Percentiles rank a stretch among this genome's conserved stretches.
phyloP scores from a whole-genome alignment of 139 green algal species.

The Coccomyxa sp. region DNA sequence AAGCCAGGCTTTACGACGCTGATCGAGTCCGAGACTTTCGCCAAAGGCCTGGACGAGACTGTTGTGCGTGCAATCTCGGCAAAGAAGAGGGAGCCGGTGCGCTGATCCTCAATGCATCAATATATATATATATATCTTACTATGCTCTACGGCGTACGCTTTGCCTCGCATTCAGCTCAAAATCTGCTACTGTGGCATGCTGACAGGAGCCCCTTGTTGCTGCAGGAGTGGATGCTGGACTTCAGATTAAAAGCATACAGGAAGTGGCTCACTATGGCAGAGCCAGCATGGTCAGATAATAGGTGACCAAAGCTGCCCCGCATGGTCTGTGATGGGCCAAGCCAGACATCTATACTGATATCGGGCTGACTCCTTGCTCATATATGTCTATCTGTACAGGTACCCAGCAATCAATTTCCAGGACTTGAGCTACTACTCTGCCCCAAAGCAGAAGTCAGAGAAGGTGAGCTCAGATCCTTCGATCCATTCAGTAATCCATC shows the following conservation, averaged over 20 bases:
- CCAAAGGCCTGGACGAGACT: slow-evolving; percentile 88
- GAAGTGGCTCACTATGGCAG: slow-evolving; percentile 95
- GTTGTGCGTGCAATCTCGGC: slow-evolving; percentile 91
- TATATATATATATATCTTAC: no score
- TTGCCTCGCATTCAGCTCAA: no score
- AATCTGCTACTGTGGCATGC: no score
- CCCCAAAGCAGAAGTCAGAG: slow-evolving; percentile 91
- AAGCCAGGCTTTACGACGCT: slow-evolving; percentile 93
- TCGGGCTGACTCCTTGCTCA: not conserved
- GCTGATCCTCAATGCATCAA: no score
- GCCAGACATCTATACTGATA: not conserved
- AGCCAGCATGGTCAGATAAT: slow-evolving; percentile 92
- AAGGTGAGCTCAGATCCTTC: no score
- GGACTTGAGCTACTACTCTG: slow-evolving; percentile 91
- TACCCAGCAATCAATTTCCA: slow-evolving; percentile 90
- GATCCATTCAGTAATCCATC: no score
- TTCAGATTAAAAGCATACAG: slow-evolving; percentile 90
- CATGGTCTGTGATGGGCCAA: not conserved
- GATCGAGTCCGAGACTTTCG: slow-evolving; percentile 90
- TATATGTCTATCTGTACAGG: not conserved
- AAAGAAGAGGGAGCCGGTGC: slow-evolving; percentile 94
- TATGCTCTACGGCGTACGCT: no score
- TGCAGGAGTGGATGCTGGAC: slow-evolving; percentile 95
- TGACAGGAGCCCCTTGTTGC: no score
- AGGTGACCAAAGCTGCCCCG: slow-evolving; percentile 30